These are phyloP conservation scores for Xerophyta viscosa DNA, from an alignment of 106 monocot species.

Conservation along the genomic window DNA sequence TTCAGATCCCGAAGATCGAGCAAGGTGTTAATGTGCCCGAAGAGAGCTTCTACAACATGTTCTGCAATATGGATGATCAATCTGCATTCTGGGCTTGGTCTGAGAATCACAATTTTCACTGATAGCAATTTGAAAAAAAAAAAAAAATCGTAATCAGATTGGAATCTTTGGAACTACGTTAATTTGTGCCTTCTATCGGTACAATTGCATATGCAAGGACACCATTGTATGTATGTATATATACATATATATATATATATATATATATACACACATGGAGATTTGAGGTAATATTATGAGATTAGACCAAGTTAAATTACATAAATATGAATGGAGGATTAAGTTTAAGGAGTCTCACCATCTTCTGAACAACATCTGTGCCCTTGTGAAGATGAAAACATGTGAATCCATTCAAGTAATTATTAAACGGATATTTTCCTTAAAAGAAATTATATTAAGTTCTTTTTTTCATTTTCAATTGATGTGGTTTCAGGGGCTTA, in stretches of 20 bases:
- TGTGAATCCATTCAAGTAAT: not conserved
- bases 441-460: too few species aligned
- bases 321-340: not conserved
- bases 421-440: not conserved
- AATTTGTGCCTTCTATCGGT: not conserved
- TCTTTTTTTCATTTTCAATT: too few species aligned
- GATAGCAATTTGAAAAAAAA: conserved; percentile 4
- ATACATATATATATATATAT: not conserved
- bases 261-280: not conserved
- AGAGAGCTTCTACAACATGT: conserved; percentile 63
- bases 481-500: too few species aligned
- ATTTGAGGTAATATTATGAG: conserved; percentile 15
- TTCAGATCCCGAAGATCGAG: conserved; percentile 47
- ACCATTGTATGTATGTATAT: not conserved
- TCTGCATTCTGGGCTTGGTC: conserved; percentile 78
- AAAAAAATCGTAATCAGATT: not conserved
- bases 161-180: not conserved
- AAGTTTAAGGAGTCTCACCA: not conserved
- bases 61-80: conserved; percentile 69
- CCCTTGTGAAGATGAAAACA: not conserved
- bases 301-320: not conserved
- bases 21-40: conserved; percentile 28
- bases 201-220: not conserved
- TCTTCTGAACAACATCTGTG: not conserved
- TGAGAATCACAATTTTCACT: conserved; percentile 75